phyloP scores from a whole-genome alignment of 805 yeast genomes.

The Starmerella lactis-condensi region DNA sequence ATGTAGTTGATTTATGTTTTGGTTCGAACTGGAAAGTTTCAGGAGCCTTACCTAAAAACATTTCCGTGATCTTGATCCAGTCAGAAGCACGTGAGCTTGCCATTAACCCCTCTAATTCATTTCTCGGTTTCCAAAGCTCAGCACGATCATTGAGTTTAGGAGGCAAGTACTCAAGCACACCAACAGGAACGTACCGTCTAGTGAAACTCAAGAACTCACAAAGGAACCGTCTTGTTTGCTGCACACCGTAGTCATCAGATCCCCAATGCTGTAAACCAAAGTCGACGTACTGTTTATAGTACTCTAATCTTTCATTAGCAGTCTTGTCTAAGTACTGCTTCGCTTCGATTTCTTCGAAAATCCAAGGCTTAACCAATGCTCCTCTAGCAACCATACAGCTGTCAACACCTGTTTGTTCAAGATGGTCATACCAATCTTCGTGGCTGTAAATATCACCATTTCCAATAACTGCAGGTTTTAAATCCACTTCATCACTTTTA shows the following conservation, averaged over 20 bases:
- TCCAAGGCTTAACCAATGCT: slow-evolving; percentile 96
- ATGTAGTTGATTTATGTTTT: slow-evolving; percentile 54
- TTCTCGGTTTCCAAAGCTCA: slow-evolving; percentile 80
- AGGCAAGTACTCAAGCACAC: slow-evolving; percentile 74
- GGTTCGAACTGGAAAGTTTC: slow-evolving; percentile 66
- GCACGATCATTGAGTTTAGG: slow-evolving; percentile 86
- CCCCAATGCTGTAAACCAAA: slow-evolving; percentile 96
- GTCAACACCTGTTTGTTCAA: slow-evolving; percentile 53
- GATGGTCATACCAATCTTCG: slow-evolving; percentile 72
- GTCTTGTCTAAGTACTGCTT: slow-evolving; percentile 79
- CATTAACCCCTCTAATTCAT: slow-evolving; percentile 75
- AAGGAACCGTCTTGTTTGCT: slow-evolving; percentile 69
- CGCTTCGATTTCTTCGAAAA: slow-evolving; percentile 83
- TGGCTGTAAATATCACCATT: slow-evolving; percentile 82
- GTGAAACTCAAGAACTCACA: slow-evolving; percentile 91
- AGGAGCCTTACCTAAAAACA: slow-evolving; percentile 80
- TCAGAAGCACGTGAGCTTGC: slow-evolving; percentile 74
- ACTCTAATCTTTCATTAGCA: slow-evolving; percentile 72
- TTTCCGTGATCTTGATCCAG: slow-evolving; percentile 90
- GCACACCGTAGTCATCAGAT: slow-evolving; percentile 82
- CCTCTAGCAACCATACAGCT: slow-evolving; percentile 97
- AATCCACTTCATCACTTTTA: slow-evolving; percentile 37
- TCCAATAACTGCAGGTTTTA: slow-evolving; percentile 69
- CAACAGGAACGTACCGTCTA: slow-evolving; percentile 86
- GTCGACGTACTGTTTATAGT: slow-evolving; percentile 47